Evolutionary conservation across 2,329 filamentous ascomycete species (phyloP).

Genomic region (Colletotrichum eremochloae): DNA sequence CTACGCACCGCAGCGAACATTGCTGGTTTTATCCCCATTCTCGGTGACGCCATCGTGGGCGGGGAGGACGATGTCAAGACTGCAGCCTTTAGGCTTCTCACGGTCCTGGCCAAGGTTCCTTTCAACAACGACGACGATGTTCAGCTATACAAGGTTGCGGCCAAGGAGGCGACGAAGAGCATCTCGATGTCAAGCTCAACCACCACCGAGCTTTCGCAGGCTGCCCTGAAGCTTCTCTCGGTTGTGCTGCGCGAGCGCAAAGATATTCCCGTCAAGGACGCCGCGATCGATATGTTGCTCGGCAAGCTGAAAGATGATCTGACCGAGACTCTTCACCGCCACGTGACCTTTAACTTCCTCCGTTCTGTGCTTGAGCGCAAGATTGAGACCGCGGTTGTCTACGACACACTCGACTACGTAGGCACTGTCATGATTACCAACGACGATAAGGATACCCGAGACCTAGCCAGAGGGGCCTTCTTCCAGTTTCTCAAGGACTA

Average conservation of each 20-base stretch:
- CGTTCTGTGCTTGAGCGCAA: slow-evolving; percentile 88
- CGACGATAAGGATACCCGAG: slow-evolving; percentile 87
- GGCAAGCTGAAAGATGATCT: slow-evolving; percentile 87
- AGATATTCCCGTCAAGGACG: slow-evolving; percentile 82
- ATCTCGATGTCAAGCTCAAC: slow-evolving; percentile 84
- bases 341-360: slow-evolving; percentile 94
- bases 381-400: slow-evolving; percentile 87
- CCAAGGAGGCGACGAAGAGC: slow-evolving; percentile 85
- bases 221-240: slow-evolving; percentile 88
- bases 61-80: slow-evolving; percentile 94
- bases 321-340: slow-evolving; percentile 91
- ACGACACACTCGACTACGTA: slow-evolving; percentile 91
- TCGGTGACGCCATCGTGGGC: slow-evolving; percentile 87
- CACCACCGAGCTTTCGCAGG: slow-evolving; percentile 86
- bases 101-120: slow-evolving; percentile 86
- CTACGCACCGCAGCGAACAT: slow-evolving; percentile 85
- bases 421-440: slow-evolving; percentile 96
- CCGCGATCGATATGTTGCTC: slow-evolving; percentile 85
- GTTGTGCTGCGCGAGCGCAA: slow-evolving; percentile 86
- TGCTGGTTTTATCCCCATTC: slow-evolving; percentile 86
- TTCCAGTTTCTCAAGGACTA: slow-evolving; percentile 96
- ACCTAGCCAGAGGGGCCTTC: slow-evolving; percentile 89
- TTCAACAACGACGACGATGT: slow-evolving; percentile 77
- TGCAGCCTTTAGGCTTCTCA: slow-evolving; percentile 86
- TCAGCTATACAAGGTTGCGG: slow-evolving; percentile 79